Evolutionary conservation across 805 yeast species (phyloP).

Genomic region (Sporopachydermia quercuum): DNA sequence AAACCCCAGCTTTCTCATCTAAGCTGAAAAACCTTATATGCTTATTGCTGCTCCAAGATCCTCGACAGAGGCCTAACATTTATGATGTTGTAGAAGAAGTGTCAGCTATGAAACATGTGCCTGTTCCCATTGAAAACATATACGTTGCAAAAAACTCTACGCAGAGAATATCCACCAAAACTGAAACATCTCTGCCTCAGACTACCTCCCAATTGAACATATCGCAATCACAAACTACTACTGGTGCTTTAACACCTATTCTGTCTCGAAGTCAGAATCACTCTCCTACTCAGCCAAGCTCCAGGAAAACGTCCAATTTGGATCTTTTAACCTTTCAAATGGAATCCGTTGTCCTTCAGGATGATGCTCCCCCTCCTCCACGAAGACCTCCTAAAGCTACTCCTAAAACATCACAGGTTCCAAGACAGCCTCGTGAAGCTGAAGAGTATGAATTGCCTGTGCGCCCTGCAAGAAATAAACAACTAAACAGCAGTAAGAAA

Average conservation of each 20-base stretch:
- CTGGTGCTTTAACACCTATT: constrained; percentile 2
- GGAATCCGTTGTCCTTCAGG: constrained; percentile 4
- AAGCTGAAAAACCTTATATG: constrained; percentile 62
- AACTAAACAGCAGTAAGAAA: background rate
- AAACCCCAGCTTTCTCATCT: constrained; percentile 50
- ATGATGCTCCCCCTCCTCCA: constrained; percentile 4
- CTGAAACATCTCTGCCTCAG: background rate
- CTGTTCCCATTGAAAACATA: constrained; percentile 31
- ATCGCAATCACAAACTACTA: background rate
- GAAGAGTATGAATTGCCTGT: constrained; percentile 3
- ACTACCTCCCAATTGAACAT: background rate
- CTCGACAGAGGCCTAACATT: constrained; percentile 70
- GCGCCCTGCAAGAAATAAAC: constrained; percentile 1
- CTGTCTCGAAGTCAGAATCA: constrained; percentile 3
- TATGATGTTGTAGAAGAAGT: constrained; percentile 61
- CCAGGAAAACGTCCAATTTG: background rate
- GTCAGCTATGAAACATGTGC: constrained; percentile 41
- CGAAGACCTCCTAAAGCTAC: constrained; percentile 4
- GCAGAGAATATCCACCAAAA: background rate
- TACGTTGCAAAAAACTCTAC: constrained; percentile 9
- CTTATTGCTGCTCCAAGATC: constrained; percentile 72
- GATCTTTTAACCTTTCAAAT: constrained; percentile 5
- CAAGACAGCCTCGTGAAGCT: background rate
- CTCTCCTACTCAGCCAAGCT: constrained; percentile 4
- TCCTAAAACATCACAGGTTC: background rate